These are phyloP conservation scores for Macrolepiota fuliginosa DNA, from an alignment of 768 basidiomycete species.

Conservation along the genomic window DNA sequence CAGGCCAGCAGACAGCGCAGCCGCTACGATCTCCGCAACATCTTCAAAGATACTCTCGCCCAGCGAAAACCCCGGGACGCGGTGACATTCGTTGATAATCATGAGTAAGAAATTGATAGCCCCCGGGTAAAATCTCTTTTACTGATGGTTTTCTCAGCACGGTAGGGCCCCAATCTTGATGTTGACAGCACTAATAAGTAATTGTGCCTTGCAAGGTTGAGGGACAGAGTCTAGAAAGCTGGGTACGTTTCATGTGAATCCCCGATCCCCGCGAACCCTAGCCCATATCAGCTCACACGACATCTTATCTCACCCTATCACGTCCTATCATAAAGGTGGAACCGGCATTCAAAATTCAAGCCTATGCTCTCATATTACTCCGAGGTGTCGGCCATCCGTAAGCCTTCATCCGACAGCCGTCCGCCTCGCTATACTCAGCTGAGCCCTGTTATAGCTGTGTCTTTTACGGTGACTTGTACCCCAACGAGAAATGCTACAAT, in stretches of 20 bases:
- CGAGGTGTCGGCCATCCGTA: slow-evolving; percentile 73
- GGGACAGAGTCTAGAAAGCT: slow-evolving; percentile 80
- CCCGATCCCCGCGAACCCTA: not conserved
- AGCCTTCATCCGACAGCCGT: slow-evolving; percentile 24
- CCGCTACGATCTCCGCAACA: slow-evolving; percentile 71
- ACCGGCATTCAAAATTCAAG: slow-evolving; percentile 72
- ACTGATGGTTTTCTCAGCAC: slow-evolving; percentile 42
- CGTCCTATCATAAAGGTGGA: slow-evolving; percentile 46
- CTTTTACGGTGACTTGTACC: slow-evolving; percentile 86
- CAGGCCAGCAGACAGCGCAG: slow-evolving; percentile 67
- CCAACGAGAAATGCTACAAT: slow-evolving; percentile 65
- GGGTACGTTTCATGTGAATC: slow-evolving; percentile 46
- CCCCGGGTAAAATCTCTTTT: not conserved
- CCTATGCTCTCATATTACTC: slow-evolving; percentile 78
- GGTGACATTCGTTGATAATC: slow-evolving; percentile 89
- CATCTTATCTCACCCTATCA: not conserved
- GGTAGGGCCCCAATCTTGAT: slow-evolving; percentile 34
- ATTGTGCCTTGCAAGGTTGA: slow-evolving; percentile 33
- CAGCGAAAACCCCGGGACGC: slow-evolving; percentile 72
- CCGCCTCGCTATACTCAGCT: not conserved
- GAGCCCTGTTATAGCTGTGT: slow-evolving; percentile 55
- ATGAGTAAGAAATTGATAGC: slow-evolving; percentile 57
- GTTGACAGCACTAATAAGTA: not conserved
- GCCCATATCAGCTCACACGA: not conserved
- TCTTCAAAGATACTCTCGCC: slow-evolving; percentile 70